phyloP scores from a whole-genome alignment of 192 early-diverging fungal genomes.

The Mortierella alpina region DNA sequence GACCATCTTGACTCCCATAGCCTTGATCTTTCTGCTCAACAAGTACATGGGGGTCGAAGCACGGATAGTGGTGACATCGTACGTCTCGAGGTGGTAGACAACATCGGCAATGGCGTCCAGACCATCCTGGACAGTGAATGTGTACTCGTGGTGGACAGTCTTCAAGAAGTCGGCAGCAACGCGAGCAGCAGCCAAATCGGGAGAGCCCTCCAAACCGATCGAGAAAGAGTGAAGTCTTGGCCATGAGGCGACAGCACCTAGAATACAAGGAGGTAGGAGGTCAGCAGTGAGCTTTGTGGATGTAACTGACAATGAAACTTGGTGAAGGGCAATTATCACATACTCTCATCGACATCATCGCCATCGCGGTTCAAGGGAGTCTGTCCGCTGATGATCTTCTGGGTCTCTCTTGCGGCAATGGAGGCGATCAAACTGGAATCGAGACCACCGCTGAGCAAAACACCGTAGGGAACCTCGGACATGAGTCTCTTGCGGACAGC shows the following conservation, averaged over 20 bases:
- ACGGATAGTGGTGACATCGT: constrained; percentile 98
- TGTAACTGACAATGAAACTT: too few species aligned
- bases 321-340: background rate
- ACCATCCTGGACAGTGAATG: constrained; percentile 96
- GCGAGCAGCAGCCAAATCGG: constrained; percentile 91
- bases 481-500: constrained; percentile 97
- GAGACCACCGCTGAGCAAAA: constrained; percentile 93
- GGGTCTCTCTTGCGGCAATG: constrained; percentile 89
- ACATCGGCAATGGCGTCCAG: constrained; percentile 95
- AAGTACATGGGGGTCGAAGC: constrained; percentile 99
- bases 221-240: constrained; percentile 98
- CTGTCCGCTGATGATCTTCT: constrained; percentile 68
- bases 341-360: constrained; percentile 70
- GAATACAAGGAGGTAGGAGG: background rate
- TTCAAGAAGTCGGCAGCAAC: constrained; percentile 91
- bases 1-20: constrained; percentile 99
- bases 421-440: constrained; percentile 96
- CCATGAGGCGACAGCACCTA: constrained; percentile 76
- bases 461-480: constrained; percentile 98
- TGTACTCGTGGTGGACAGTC: constrained; percentile 96
- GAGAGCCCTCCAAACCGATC: constrained; percentile 92
- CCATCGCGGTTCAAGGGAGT: constrained; percentile 68
- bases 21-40: constrained; percentile 96
- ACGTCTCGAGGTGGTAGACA: constrained; percentile 97
- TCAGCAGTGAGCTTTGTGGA: too few species aligned